These are phyloP conservation scores for Globisporangium alternatum DNA, from an alignment of 352 stramenopile species.

Conservation along the genomic window DNA sequence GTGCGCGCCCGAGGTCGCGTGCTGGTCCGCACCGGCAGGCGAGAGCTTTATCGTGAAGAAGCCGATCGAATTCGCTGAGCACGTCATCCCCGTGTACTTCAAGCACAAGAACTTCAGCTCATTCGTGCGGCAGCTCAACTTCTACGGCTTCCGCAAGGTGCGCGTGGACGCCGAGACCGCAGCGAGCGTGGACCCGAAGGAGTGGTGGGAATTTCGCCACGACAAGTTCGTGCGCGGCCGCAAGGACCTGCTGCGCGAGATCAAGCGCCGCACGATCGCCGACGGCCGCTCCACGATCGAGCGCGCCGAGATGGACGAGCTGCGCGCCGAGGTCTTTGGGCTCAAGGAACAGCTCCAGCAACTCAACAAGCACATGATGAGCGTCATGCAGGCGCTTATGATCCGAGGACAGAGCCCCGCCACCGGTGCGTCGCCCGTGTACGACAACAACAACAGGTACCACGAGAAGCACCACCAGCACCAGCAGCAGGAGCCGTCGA, in stretches of 20 bases:
- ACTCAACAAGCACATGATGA: slow-evolving; percentile 62
- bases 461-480: background rate
- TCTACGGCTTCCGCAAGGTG: slow-evolving; percentile 90
- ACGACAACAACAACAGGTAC: background rate
- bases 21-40: slow-evolving; percentile 64
- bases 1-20: slow-evolving; percentile 64
- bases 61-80: slow-evolving; percentile 76
- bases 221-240: slow-evolving; percentile 74
- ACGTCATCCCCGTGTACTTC: slow-evolving; percentile 89
- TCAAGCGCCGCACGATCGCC: slow-evolving; percentile 50
- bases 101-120: slow-evolving; percentile 92
- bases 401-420: slow-evolving; percentile 17
- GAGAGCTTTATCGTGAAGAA: slow-evolving; percentile 91
- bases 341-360: slow-evolving; percentile 69
- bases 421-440: background rate
- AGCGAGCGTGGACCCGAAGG: slow-evolving; percentile 41
- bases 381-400: slow-evolving; percentile 54
- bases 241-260: slow-evolving; percentile 71
- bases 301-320: slow-evolving; percentile 69
- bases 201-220: slow-evolving; percentile 87
- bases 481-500: background rate
- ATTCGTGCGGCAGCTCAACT: slow-evolving; percentile 92
- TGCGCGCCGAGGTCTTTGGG: slow-evolving; percentile 47
- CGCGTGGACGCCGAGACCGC: slow-evolving; percentile 43
- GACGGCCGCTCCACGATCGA: slow-evolving; percentile 35